Evolutionary conservation across 805 yeast genomes (phyloP).

Genomic region (Hanseniaspora meyeri): DNA sequence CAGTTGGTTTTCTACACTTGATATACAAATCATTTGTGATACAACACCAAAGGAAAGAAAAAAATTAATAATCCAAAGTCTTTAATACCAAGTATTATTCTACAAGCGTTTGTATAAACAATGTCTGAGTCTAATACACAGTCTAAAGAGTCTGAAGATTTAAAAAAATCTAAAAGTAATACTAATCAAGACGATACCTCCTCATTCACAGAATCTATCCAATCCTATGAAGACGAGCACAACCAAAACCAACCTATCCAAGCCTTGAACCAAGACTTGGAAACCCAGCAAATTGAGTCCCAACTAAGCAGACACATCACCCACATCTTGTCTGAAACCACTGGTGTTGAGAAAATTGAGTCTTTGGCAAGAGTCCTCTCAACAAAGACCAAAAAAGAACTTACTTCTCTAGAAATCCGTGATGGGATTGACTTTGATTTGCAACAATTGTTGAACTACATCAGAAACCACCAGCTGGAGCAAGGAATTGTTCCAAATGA

Average conservation of each 20-base stretch:
- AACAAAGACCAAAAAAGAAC: constrained; percentile 36
- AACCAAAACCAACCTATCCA: constrained; percentile 1
- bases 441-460: constrained; percentile 31
- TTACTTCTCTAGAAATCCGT: constrained; percentile 34
- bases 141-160: neutral
- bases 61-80: too few relatives aligned
- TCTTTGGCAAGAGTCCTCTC: constrained; percentile 41
- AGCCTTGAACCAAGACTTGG: constrained; percentile 16
- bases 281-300: constrained; percentile 20
- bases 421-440: constrained; percentile 38
- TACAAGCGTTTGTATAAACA: too few relatives aligned
- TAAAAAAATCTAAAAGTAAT: neutral
- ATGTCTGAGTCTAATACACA: constrained; percentile 2
- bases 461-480: constrained; percentile 29
- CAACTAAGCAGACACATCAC: constrained; percentile 26
- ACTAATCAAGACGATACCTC: constrained; percentile 7
- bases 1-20: too few relatives aligned
- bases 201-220: constrained; percentile 13
- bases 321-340: constrained; percentile 26
- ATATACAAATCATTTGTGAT: too few relatives aligned
- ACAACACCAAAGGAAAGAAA: too few relatives aligned
- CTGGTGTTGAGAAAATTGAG: constrained; percentile 32
- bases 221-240: constrained; percentile 12
- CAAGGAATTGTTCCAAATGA: constrained; percentile 39
- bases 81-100: too few relatives aligned